A percentile compares a stretch with the other conserved stretches of the same genome.
phyloP scores from a whole-genome alignment of 345 rosid species.

The Gossypium arboreum region DNA sequence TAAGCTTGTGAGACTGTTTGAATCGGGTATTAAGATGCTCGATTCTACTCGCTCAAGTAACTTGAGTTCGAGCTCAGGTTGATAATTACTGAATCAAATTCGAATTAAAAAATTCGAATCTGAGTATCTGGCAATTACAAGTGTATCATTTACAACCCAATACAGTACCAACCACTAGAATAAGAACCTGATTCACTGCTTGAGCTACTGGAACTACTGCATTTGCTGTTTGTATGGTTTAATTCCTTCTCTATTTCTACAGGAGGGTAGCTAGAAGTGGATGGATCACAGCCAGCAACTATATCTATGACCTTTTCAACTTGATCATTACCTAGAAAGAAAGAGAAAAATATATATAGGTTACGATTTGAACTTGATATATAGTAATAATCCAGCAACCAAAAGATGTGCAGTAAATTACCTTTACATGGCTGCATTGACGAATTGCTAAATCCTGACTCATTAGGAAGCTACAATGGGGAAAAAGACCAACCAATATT shows the following conservation, averaged over 20 bases:
- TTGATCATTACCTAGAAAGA: no score
- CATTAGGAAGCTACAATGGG: conserved; percentile 51
- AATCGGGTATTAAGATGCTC: neutral
- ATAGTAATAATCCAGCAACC: no score
- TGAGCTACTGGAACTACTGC: conserved; percentile 67
- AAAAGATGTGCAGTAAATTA: conserved; percentile 18
- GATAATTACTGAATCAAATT: neutral
- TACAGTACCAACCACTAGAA: conserved; percentile 57
- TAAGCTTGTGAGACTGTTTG: neutral
- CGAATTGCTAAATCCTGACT: conserved; percentile 65
- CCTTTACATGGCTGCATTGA: conserved; percentile 61
- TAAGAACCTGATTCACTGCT: conserved; percentile 72
- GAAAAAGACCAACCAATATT: conserved; percentile 21
- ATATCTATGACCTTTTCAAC: no score
- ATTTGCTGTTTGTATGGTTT: conserved; percentile 44
- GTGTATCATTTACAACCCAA: neutral
- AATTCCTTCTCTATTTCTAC: conserved; percentile 61
- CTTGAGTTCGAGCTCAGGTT: neutral
- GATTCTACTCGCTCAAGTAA: neutral
- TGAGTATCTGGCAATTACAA: neutral
- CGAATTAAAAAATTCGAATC: neutral
- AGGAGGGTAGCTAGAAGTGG: conserved; percentile 46
- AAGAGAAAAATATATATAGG: no score
- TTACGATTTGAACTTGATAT: no score
- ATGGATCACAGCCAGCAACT: conserved; percentile 68